Conservation (phyloP, 768 basidiomycete species). For the Mycena olivaceomarginata region DNA sequence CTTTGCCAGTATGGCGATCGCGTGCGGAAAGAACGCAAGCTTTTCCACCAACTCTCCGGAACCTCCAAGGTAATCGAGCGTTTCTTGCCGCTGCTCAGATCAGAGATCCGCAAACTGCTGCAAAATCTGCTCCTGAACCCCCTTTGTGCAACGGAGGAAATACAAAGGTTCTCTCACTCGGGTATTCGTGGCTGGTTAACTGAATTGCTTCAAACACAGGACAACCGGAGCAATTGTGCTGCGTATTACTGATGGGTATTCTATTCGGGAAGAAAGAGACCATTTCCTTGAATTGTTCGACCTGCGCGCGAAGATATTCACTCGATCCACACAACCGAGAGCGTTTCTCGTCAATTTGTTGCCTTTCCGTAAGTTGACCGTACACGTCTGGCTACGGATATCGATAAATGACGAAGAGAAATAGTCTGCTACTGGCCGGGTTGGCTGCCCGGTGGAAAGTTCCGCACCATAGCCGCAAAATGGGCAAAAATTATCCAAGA, state of each 20-base stretch:
- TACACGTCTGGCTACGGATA: background rate
- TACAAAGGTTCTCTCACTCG: background rate
- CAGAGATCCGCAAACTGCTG: constrained; percentile 27
- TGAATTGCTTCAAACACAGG: no score
- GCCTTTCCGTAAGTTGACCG: constrained; percentile 2
- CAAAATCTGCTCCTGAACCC: background rate
- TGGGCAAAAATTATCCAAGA: background rate
- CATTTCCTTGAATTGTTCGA: background rate
- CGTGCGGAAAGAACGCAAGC: constrained; percentile 18
- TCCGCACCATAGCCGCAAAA: background rate
- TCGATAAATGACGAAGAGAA: background rate
- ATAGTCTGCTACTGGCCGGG: background rate
- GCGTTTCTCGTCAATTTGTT: background rate
- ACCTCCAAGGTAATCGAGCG: constrained; percentile 19
- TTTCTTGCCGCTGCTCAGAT: constrained; percentile 16
- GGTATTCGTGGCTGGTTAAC: background rate
- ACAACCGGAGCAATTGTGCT: no score
- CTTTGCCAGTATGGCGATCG: constrained; percentile 30
- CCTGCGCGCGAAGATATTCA: background rate
- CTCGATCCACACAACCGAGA: background rate
- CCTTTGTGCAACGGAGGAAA: background rate
- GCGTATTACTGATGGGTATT: background rate
- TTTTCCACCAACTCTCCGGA: constrained; percentile 40
- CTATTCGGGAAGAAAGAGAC: background rate
- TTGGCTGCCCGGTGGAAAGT: background rate